Conservation (phyloP, 371 early-diverging fungal species). For the Choanephora cucurbitarum region DNA sequence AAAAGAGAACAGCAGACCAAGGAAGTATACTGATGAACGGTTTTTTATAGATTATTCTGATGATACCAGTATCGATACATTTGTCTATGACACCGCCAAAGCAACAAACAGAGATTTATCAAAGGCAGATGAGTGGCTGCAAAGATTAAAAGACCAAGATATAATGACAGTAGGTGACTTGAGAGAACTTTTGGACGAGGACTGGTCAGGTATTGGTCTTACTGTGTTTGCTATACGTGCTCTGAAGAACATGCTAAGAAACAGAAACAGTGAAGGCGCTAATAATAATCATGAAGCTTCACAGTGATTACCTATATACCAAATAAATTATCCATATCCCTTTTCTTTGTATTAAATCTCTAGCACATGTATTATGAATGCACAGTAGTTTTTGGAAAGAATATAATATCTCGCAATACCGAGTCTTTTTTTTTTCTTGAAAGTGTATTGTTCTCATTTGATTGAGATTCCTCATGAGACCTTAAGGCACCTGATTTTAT, state of each 20-base stretch:
- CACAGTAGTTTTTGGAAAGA: too few relatives aligned
- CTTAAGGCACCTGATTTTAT: too few relatives aligned
- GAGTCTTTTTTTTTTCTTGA: too few relatives aligned
- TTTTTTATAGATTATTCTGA: conserved; percentile 47
- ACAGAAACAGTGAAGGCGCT: neutral
- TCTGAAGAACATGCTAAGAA: conserved; percentile 60
- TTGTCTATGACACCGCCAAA: conserved; percentile 64
- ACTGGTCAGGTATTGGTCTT: conserved; percentile 69
- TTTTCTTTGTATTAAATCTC: too few relatives aligned
- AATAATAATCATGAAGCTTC: neutral
- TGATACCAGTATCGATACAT: conserved; percentile 60
- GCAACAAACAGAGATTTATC: conserved; percentile 62
- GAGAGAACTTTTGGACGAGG: conserved; percentile 67
- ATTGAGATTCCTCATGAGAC: too few relatives aligned
- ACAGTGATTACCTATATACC: neutral
- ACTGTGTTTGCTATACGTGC: conserved; percentile 85
- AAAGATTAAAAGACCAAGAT: conserved; percentile 67
- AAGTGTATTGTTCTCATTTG: too few relatives aligned
- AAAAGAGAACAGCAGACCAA: too few relatives aligned
- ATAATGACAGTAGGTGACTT: conserved; percentile 78
- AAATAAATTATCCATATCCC: too few relatives aligned
- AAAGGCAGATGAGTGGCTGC: conserved; percentile 70
- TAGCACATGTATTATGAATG: too few relatives aligned
- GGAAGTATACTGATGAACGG: neutral
- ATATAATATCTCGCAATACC: too few relatives aligned